Evolutionary conservation across 2,329 filamentous ascomycete genomes (phyloP).

Genomic region (Rutstroemia sp.): DNA sequence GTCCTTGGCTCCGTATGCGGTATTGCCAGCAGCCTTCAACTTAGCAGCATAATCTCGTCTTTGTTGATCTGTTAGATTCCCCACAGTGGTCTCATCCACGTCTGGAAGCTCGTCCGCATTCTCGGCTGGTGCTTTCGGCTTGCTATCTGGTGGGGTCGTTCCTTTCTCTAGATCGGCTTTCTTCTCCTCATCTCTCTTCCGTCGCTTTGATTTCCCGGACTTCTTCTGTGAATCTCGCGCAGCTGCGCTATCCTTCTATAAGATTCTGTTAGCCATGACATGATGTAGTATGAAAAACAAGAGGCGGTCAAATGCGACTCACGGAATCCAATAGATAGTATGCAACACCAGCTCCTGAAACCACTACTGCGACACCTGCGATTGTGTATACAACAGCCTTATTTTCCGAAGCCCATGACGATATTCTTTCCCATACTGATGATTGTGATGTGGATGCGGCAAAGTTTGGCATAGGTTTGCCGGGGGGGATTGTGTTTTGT

Average conservation of each 20-base stretch:
- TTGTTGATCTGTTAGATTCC: conserved; percentile 49
- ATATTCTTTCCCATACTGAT: conserved; percentile 70
- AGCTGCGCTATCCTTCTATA: conserved; percentile 21
- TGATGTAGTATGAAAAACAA: neutral
- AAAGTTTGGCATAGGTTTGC: conserved; percentile 26
- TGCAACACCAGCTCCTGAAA: conserved; percentile 83
- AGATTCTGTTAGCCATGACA: conserved; percentile 12
- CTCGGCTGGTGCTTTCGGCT: conserved; percentile 47
- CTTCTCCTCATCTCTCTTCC: conserved; percentile 71
- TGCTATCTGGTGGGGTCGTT: conserved; percentile 34
- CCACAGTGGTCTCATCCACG: conserved; percentile 50
- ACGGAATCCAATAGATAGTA: conserved; percentile 74
- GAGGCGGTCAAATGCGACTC: conserved; percentile 26
- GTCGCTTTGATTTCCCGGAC: conserved; percentile 79
- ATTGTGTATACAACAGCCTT: conserved; percentile 95
- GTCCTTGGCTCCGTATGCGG: conserved; percentile 89
- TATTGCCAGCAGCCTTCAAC: conserved; percentile 92
- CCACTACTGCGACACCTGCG: conserved; percentile 85
- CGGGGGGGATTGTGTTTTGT: conserved; percentile 21
- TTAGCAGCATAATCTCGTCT: conserved; percentile 82
- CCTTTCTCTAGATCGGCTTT: conserved; percentile 65
- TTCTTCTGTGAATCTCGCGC: conserved; percentile 50
- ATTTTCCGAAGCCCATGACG: conserved; percentile 89
- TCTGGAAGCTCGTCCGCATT: conserved; percentile 63
- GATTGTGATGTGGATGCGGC: conserved; percentile 28